Conservation (phyloP, 352 stramenopile species). For the Phytophthora meadii region DNA sequence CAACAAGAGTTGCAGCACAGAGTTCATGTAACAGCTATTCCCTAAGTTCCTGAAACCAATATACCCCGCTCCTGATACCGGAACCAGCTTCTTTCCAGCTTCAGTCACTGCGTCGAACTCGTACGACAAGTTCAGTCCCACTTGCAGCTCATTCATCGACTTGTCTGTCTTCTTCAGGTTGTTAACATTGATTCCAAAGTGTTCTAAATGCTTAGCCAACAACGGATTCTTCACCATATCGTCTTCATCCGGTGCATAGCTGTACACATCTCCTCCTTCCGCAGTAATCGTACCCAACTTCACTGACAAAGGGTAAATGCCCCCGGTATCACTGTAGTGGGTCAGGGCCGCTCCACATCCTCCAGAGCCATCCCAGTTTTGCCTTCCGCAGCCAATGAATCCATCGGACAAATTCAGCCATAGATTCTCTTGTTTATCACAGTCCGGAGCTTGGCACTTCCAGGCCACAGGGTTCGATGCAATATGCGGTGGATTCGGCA, state of each 20-base stretch:
- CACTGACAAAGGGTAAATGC: constrained; percentile 95
- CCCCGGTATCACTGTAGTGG: constrained; percentile 95
- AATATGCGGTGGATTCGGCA: constrained; percentile 66
- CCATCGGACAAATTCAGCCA: constrained; percentile 98
- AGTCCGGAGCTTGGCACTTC: constrained; percentile 93
- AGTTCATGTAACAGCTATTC: constrained; percentile 99
- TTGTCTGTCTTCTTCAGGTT: constrained; percentile 98
- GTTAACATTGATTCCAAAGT: constrained; percentile 96
- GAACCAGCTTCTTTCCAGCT: constrained; percentile 92
- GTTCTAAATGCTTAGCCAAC: constrained; percentile 92
- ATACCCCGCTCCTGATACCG: constrained; percentile 91
- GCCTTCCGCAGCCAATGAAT: constrained; percentile 83
- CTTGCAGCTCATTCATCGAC: constrained; percentile 97
- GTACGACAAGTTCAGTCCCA: constrained; percentile 98
- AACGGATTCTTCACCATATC: constrained; percentile 97
- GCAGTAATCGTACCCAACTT: constrained; percentile 98
- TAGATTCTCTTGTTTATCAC: constrained; percentile 97
- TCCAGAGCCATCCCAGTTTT: constrained; percentile 97
- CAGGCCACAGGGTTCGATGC: constrained; percentile 74
- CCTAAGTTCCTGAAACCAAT: constrained; percentile 99
- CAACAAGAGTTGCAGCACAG: constrained; percentile 95
- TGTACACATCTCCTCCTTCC: constrained; percentile 97
- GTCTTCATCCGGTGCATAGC: constrained; percentile 98
- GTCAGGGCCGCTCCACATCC: constrained; percentile 96
- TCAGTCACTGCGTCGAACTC: constrained; percentile 99